Evolutionary conservation across 768 basidiomycete genomes (phyloP).

Genomic region (Leccinum boreale): DNA sequence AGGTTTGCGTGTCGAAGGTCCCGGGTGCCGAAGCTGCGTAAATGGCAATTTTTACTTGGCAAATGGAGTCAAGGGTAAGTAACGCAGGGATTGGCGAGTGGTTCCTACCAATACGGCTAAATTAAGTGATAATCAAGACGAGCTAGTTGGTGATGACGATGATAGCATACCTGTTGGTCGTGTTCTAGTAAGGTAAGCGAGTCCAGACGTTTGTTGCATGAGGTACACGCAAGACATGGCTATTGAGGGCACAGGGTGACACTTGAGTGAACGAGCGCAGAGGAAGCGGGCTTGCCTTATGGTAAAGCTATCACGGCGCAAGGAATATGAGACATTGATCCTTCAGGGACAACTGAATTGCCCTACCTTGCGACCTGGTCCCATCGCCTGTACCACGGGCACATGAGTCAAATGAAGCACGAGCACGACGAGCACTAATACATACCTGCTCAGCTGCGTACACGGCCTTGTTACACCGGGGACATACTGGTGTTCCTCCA

Average conservation of each 20-base stretch:
- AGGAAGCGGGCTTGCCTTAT: conserved; percentile 49
- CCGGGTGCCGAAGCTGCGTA: conserved; percentile 74
- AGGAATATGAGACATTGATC: not conserved
- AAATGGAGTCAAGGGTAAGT: not conserved
- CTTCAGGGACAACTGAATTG: not conserved
- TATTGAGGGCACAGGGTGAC: conserved; percentile 23
- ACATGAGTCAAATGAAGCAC: conserved; percentile 1
- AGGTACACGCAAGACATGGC: conserved; percentile 78
- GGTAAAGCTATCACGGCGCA: conserved; percentile 57
- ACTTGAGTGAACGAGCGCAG: conserved; percentile 4
- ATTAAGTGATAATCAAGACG: conserved; percentile 1
- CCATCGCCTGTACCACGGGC: conserved; percentile 56
- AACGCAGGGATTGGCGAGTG: not conserved
- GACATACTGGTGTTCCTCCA: conserved; percentile 68
- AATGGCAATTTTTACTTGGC: conserved; percentile 76
- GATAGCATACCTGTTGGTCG: conserved; percentile 61
- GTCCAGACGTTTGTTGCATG: conserved; percentile 76
- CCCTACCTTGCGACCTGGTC: conserved; percentile 83
- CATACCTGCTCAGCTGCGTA: conserved; percentile 87
- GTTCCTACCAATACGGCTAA: conserved; percentile 45
- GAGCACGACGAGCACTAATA: not conserved
- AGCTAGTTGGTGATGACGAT: not conserved
- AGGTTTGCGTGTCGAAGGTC: conserved; percentile 73
- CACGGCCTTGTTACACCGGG: conserved; percentile 70
- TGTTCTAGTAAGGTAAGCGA: conserved; percentile 78